Evolutionary conservation across 176 grass and related monocot species (phyloP).

Genomic region (Juncus inflexus): DNA sequence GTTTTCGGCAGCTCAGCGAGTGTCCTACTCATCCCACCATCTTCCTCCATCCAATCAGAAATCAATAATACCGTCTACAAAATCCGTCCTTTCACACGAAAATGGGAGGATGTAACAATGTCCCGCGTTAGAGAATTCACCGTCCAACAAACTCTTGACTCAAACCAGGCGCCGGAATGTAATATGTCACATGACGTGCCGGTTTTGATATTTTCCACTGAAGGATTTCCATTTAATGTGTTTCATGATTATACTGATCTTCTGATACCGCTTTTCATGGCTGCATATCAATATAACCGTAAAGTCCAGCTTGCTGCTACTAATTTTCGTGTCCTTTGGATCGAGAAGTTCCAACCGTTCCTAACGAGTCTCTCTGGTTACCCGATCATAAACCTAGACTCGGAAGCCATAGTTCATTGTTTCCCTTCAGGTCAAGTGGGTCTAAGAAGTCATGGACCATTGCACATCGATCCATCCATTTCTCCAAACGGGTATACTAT

Average conservation of each 20-base stretch:
- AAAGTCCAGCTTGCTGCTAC: conserved; percentile 74
- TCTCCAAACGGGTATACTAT: conserved; percentile 65
- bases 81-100: conserved; percentile 66
- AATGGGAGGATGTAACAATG: conserved; percentile 50
- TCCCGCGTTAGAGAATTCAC: conserved; percentile 44
- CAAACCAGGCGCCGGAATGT: conserved; percentile 39
- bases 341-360: conserved; percentile 47
- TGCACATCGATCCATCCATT: conserved; percentile 58
- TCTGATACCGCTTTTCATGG: conserved; percentile 74
- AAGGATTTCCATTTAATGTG: conserved; percentile 72
- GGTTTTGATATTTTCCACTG: conserved; percentile 60
- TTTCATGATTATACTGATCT: conserved; percentile 91
- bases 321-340: conserved; percentile 58
- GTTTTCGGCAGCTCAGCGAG: conserved; percentile 42
- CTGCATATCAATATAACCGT: conserved; percentile 62
- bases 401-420: conserved; percentile 62
- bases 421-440: conserved; percentile 64
- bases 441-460: conserved; percentile 58
- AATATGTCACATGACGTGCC: conserved; percentile 59
- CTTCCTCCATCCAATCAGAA: conserved; percentile 33
- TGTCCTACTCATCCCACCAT: conserved; percentile 49
- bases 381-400: conserved; percentile 61
- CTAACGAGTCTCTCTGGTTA: conserved; percentile 58
- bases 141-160: conserved; percentile 40
- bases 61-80: conserved; percentile 23